phyloP scores from a whole-genome alignment of 495 filamentous ascomycete genomes.

The Penicillium paxilli region DNA sequence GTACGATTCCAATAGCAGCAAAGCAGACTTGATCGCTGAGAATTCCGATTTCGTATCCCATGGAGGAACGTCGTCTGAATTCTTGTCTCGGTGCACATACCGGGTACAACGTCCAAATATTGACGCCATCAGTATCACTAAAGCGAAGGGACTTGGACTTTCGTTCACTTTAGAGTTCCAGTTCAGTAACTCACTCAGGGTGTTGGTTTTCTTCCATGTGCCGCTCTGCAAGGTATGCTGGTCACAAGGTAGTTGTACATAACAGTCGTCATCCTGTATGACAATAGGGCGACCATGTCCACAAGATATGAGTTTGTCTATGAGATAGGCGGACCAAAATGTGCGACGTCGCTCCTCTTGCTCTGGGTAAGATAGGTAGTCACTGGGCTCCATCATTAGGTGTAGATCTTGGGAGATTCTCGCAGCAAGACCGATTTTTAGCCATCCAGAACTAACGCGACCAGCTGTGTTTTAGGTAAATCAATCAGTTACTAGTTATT shows the following conservation, averaged over 20 bases:
- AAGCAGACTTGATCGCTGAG: constrained; percentile 22
- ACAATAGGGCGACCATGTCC: constrained; percentile 26
- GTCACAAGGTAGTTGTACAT: constrained; percentile 31
- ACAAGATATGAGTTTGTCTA: constrained; percentile 33
- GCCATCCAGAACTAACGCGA: constrained; percentile 25
- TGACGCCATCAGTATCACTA: constrained; percentile 28
- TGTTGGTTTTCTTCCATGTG: constrained; percentile 22
- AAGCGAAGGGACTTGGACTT: constrained; percentile 21
- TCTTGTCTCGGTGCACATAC: constrained; percentile 22
- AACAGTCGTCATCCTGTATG: constrained; percentile 28
- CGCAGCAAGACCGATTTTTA: constrained; percentile 33
- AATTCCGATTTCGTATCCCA: constrained; percentile 34
- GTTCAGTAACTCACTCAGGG: constrained; percentile 20
- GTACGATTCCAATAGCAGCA: constrained; percentile 31
- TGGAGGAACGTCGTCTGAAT: constrained; percentile 22
- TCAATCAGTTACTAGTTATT: not conserved
- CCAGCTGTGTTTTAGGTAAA: constrained; percentile 18
- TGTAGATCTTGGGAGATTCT: constrained; percentile 30
- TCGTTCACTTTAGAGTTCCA: constrained; percentile 19
- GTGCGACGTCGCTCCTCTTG: constrained; percentile 32
- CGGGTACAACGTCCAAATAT: constrained; percentile 29
- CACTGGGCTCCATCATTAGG: constrained; percentile 27
- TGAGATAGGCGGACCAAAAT: constrained; percentile 34
- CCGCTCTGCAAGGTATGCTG: constrained; percentile 20
- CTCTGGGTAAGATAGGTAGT: constrained; percentile 17